These are phyloP conservation scores for Neofusicoccum umdonicola DNA, from an alignment of 2,329 filamentous ascomycete genomes.

Conservation along the genomic window DNA sequence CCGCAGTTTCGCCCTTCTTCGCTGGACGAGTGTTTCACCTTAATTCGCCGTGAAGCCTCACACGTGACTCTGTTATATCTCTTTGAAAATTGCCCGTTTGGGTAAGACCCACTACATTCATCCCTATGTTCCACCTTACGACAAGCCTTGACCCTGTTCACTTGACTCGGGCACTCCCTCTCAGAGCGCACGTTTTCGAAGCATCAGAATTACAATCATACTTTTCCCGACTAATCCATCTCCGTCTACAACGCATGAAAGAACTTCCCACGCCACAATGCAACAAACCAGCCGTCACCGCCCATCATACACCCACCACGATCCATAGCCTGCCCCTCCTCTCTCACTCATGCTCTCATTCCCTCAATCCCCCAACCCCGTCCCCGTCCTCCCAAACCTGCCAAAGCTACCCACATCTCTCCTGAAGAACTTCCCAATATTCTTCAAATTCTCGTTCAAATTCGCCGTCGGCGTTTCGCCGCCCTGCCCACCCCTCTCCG, in stretches of 20 bases:
- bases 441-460: constrained; percentile 91
- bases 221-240: background rate
- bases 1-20: no score
- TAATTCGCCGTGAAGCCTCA: no score
- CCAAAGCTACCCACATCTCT: constrained; percentile 67
- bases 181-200: background rate
- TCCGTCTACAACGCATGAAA: no score
- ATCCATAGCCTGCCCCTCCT: background rate
- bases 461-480: constrained; percentile 57
- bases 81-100: no score
- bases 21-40: no score
- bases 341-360: background rate
- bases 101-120: no score
- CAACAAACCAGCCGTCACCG: background rate
- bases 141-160: no score
- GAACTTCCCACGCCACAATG: background rate
- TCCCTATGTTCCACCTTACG: no score
- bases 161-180: no score
- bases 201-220: background rate
- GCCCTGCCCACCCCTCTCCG: constrained; percentile 25
- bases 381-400: constrained; percentile 32
- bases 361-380: background rate
- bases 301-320: no score
- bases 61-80: background rate
- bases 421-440: constrained; percentile 94